Conservation (phyloP, 176 grass and related monocot species). For the Carex scoparia region DNA sequence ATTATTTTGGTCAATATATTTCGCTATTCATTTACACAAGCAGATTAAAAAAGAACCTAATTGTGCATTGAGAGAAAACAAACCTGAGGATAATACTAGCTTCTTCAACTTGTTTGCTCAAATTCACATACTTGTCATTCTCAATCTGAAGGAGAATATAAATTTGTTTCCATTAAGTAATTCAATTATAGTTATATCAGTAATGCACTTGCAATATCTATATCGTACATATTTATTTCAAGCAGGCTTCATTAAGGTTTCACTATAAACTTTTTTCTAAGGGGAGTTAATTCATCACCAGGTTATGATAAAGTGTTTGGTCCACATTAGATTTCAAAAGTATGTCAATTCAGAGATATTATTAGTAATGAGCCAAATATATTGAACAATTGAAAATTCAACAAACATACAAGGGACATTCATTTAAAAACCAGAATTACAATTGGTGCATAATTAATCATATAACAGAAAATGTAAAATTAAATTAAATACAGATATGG, state of each 20-base stretch:
- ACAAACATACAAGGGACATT: neutral
- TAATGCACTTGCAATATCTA: neutral
- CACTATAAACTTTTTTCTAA: neutral
- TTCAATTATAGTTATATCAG: neutral
- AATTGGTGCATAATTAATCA: neutral
- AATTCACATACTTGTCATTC: slow-evolving; percentile 42
- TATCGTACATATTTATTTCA: neutral
- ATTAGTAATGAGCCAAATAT: neutral
- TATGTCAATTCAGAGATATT: neutral
- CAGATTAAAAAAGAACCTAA: neutral
- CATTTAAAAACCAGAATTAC: neutral
- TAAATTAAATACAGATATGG: neutral
- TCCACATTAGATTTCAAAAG: neutral
- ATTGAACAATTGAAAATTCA: neutral
- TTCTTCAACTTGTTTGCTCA: slow-evolving; percentile 78
- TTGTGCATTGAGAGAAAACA: slow-evolving; percentile 8
- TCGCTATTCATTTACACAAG: neutral
- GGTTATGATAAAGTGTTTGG: neutral
- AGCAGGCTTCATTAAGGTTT: neutral
- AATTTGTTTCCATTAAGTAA: neutral
- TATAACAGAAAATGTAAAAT: neutral
- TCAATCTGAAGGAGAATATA: slow-evolving; percentile 58
- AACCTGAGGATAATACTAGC: slow-evolving; percentile 70
- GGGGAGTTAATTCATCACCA: neutral
- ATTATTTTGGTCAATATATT: slow-evolving; percentile 1